phyloP scores from a whole-genome alignment of 331 rosid genomes.

The Malus hybrid region DNA sequence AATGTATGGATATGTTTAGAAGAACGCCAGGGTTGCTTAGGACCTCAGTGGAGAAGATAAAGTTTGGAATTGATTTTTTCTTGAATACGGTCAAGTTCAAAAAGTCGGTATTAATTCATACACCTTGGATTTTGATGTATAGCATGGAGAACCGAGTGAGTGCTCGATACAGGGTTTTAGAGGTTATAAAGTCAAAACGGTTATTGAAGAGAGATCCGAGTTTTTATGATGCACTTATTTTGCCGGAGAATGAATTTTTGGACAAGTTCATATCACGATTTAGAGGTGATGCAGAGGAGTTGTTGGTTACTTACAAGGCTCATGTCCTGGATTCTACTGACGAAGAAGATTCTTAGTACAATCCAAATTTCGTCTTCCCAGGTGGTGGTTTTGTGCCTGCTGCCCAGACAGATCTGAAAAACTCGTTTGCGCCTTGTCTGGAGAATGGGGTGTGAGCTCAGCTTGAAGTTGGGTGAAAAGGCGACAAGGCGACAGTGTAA shows the following conservation, averaged over 20 bases:
- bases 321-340: not conserved
- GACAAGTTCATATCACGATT: slow-evolving; percentile 6
- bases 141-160: slow-evolving; percentile 28
- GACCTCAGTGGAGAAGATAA: slow-evolving; percentile 20
- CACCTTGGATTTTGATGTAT: slow-evolving; percentile 23
- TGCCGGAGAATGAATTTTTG: slow-evolving; percentile 17
- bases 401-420: not conserved
- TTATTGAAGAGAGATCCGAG: slow-evolving; percentile 12
- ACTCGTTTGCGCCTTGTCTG: not conserved
- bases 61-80: slow-evolving; percentile 29
- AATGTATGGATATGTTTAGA: slow-evolving; percentile 25
- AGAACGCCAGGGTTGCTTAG: slow-evolving; percentile 24
- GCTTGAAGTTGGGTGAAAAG: not conserved
- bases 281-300: slow-evolving; percentile 8
- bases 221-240: not conserved
- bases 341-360: not conserved
- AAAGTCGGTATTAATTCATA: slow-evolving; percentile 10
- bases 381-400: not conserved
- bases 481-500: not conserved
- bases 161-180: slow-evolving; percentile 29
- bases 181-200: slow-evolving; percentile 15
- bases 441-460: not conserved
- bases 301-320: slow-evolving; percentile 15
- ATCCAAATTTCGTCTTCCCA: not conserved
- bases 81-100: slow-evolving; percentile 11